Base-by-base conservation (phyloP, 192 early-diverging fungal species). In the Podila epigama region DNA sequence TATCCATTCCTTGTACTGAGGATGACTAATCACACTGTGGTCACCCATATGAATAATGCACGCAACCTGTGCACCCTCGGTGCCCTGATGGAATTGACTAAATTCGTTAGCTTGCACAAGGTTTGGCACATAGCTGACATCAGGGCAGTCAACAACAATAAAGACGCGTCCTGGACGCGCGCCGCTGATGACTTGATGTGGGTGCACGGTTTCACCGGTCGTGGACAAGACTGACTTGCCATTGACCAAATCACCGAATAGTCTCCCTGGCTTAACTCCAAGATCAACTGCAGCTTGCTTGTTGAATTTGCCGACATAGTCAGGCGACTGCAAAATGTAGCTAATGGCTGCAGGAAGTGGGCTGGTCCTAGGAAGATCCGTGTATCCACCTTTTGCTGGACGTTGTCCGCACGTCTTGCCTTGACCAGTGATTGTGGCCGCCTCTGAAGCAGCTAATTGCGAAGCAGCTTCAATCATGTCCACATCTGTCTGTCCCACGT, bases 241-340 rank as follows among this genome's bases (percentile, higher is more conserved):
- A 7, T 64, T 70, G 3, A 84, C 83, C 31, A 95, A 83, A 28
- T 85, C 59, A 52, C 90, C 75, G 72, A 84, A 92, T 8, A 81
- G 60, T 7, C 77, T 87, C 0, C 95, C 95, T 1, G 89, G 86
- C 51, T 82, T 82, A 1, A 96, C 80, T 2, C 91, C 93, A 2
- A 96, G 83, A 27, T 70, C 83, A 25, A 72, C 36, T 11, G 94
- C 95, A 0, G 86, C 86, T 32, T 85, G 34, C 11, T 87, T 79
- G 58, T 93, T 83, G 71, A 98, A 96, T 66, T 95, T 96, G 27
- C 95, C 94, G 0, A 85, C 88, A 28, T 91, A 84, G 5, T 82
- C 83, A 1, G 92, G 91, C 0, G 92, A 91, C 63, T 88, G 84
- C 63, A 89, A 89, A 13, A 96, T 91, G 58, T 94, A 97, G 59